Conservation (phyloP, 306 rosid genomes). For the Gynostemma pentaphyllum region DNA sequence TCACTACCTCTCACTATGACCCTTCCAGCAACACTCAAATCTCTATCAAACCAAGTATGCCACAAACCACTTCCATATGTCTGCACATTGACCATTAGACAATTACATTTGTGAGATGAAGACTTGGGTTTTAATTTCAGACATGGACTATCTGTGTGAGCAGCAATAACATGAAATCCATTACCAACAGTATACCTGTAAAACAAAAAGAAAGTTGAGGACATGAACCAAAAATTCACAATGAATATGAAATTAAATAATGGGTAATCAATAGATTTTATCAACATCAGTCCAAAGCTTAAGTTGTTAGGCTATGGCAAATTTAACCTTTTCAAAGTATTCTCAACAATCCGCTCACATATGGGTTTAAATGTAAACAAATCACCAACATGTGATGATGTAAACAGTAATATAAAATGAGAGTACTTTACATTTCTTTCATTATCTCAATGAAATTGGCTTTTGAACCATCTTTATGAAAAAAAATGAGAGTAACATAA, state of each 20-base stretch:
- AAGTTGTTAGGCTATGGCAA: too few species aligned
- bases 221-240: background rate
- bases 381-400: too few species aligned
- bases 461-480: too few species aligned
- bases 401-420: too few species aligned
- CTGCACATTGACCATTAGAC: constrained; percentile 77
- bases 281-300: too few species aligned
- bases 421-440: too few species aligned
- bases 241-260: background rate
- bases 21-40: constrained; percentile 90
- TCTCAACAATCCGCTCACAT: too few species aligned
- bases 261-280: too few species aligned
- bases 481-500: too few species aligned
- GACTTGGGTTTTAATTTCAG: constrained; percentile 82
- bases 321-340: too few species aligned
- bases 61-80: constrained; percentile 91
- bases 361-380: too few species aligned
- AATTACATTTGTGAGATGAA: constrained; percentile 55
- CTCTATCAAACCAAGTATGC: constrained; percentile 99
- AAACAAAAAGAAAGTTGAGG: constrained; percentile 12
- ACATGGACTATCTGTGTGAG: constrained; percentile 95
- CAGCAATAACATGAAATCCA: constrained; percentile 86
- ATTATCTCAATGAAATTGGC: too few species aligned
- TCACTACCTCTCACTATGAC: constrained; percentile 47
- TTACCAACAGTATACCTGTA: constrained; percentile 61